A percentile compares a stretch with the other conserved stretches of the same genome.
These are phyloP conservation scores for Corymbia citriodora DNA, from an alignment of 441 rosid genomes.

Conservation along the genomic window DNA sequence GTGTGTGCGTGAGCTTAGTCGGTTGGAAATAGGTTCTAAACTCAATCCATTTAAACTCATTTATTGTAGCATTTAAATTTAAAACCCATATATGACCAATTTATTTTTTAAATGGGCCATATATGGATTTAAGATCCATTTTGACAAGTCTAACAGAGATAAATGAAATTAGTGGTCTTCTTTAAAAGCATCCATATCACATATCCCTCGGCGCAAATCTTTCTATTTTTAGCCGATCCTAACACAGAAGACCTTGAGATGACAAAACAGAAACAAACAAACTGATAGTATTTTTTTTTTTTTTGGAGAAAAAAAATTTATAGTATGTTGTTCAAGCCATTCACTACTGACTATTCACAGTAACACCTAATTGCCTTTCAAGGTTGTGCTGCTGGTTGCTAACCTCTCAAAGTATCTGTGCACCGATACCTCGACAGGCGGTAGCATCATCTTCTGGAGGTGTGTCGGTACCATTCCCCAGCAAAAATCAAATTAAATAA, in stretches of 20 bases:
- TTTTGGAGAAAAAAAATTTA: no score
- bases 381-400: not conserved
- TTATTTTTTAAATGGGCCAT: no score
- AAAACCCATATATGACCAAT: no score
- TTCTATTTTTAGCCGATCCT: not conserved
- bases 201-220: not conserved
- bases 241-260: not conserved
- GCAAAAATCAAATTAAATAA: not conserved
- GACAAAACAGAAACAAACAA: not conserved
- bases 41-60: no score
- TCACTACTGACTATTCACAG: not conserved
- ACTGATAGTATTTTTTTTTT: not conserved
- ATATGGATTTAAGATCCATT: no score
- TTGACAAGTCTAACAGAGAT: not conserved
- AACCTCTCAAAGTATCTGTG: conserved; percentile 5
- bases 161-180: not conserved
- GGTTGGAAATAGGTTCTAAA: no score
- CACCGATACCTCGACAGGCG: not conserved
- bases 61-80: no score
- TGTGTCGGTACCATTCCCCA: not conserved
- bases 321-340: not conserved
- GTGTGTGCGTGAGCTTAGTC: no score
- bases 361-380: not conserved
- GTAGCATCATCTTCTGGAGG: not conserved
- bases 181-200: not conserved